phyloP scores from a whole-genome alignment of 306 rosid genomes.

The Begonia fuchsioides region DNA sequence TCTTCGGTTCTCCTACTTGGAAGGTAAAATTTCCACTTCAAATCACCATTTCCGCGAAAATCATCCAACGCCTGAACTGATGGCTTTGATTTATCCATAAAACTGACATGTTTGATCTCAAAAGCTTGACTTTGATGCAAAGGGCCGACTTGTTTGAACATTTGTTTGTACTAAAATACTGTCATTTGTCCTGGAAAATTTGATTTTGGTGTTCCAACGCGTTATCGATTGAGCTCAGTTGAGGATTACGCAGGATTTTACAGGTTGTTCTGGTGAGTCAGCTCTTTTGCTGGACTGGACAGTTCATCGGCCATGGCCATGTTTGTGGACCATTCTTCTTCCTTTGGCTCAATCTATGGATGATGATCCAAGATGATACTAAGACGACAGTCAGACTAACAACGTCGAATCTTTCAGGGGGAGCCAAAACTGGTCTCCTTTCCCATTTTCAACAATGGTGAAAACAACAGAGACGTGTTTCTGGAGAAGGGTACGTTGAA shows the following conservation, averaged over 20 bases:
- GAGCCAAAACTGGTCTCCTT: too few relatives aligned
- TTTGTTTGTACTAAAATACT: too few relatives aligned
- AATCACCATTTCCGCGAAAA: too few relatives aligned
- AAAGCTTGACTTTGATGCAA: too few relatives aligned
- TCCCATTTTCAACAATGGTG: slow-evolving; percentile 2
- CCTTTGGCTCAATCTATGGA: too few relatives aligned
- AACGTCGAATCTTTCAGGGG: slow-evolving; percentile 14
- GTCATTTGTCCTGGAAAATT: too few relatives aligned
- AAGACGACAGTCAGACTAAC: too few relatives aligned
- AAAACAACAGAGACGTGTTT: background rate
- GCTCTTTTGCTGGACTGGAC: slow-evolving; percentile 63
- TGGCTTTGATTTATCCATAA: slow-evolving; percentile 2
- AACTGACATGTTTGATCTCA: too few relatives aligned
- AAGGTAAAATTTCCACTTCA: too few relatives aligned
- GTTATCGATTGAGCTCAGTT: background rate
- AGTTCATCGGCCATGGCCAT: slow-evolving; percentile 63
- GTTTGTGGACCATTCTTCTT: background rate
- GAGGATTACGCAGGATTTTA: slow-evolving; percentile 4
- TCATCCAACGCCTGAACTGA: background rate
- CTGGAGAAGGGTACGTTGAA: slow-evolving; percentile 5
- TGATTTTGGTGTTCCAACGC: too few relatives aligned
- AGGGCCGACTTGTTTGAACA: too few relatives aligned
- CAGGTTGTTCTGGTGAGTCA: slow-evolving; percentile 69
- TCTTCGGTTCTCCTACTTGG: slow-evolving; percentile 66
- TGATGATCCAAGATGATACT: too few relatives aligned